These are phyloP conservation scores for Diplodia mutila DNA, from an alignment of 2,329 filamentous ascomycete species.

Conservation along the genomic window DNA sequence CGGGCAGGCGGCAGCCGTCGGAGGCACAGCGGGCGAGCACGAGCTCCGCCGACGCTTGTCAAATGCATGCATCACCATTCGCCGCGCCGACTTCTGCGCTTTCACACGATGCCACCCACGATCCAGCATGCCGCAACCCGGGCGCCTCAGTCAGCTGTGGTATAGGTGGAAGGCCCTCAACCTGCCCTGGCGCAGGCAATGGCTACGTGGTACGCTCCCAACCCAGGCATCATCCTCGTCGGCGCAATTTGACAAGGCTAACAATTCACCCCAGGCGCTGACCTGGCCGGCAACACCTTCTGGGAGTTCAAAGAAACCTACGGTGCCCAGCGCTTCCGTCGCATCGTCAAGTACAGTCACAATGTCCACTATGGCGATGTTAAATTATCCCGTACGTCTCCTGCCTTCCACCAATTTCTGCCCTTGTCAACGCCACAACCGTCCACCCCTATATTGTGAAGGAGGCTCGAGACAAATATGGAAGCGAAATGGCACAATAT, in stretches of 20 bases:
- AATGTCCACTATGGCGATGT: constrained; percentile 62
- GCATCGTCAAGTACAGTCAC: constrained; percentile 61
- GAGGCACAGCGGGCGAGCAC: neutral
- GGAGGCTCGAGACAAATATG: neutral
- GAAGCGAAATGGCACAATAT: constrained; percentile 30
- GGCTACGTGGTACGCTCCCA: constrained; percentile 56
- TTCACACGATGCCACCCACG: constrained; percentile 2
- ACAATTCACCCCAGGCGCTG: constrained; percentile 52
- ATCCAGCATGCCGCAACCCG: constrained; percentile 28
- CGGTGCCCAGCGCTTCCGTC: constrained; percentile 57
- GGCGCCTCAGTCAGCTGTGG: constrained; percentile 54
- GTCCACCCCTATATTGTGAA: constrained; percentile 22
- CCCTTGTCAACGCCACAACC: neutral
- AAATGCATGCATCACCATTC: constrained; percentile 19
- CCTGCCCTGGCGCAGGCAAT: constrained; percentile 65
- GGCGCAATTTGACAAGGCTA: neutral
- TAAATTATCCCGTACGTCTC: constrained; percentile 57
- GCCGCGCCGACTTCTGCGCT: constrained; percentile 1
- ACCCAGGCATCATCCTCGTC: neutral
- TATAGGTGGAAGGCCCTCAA: constrained; percentile 65
- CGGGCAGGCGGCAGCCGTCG: neutral
- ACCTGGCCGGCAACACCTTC: constrained; percentile 67
- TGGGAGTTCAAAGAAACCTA: constrained; percentile 67
- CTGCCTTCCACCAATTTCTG: neutral
- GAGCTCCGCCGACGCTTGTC: constrained; percentile 19